Evolutionary conservation across 805 yeast genomes (phyloP), one percentile per base, ranked within the genome.

Genomic region (Phaffomyces opuntiae): DNA sequence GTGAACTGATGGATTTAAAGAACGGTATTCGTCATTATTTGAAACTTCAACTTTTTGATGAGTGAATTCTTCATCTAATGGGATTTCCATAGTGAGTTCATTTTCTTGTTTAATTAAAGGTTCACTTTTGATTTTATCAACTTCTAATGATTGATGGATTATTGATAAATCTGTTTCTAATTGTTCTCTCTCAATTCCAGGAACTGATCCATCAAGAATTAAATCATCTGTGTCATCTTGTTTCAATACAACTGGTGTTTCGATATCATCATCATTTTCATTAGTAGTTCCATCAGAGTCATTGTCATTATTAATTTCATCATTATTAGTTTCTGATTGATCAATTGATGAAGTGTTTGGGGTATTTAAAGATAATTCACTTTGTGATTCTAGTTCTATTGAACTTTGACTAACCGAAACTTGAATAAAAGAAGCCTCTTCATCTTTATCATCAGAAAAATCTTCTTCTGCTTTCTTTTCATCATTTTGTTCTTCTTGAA

Each of bases 1-100:
- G 14, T 35, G 40, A 13, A 25, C 8, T 9, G 51, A 40, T 16
- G 53, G 50, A 17, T 39, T 46, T 12, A 47, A 32, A 1, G 49
- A 43, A 4, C 35, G 43, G 32, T 43, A 45, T 19, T 45, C 47
- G n/a, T 46, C 50, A 36, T 42, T 36, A 9, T 8, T 29, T n/a
- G 24, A 12, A 33, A 40, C 19, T 12, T 45, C 39, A 13, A 16
- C 36, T 9, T 40, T 41, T 3, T 34, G 31, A 24, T 29, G 38
- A 19, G 38, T 45, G 25, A 38, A 27, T 38, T 45, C 38, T 17
- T 40, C 38, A 26, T 40, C 34, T 25, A 40, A 35, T 14, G 43
- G 38, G 7, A 13, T 17, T 8, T 39, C 41, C 4, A 21, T 19
- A 9, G 7, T 6, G 7, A 6, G 1, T 35, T 35, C 38, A 12